Evolutionary conservation across 75 land plant species (phyloP).

Genomic region (Cryptomeria japonica): DNA sequence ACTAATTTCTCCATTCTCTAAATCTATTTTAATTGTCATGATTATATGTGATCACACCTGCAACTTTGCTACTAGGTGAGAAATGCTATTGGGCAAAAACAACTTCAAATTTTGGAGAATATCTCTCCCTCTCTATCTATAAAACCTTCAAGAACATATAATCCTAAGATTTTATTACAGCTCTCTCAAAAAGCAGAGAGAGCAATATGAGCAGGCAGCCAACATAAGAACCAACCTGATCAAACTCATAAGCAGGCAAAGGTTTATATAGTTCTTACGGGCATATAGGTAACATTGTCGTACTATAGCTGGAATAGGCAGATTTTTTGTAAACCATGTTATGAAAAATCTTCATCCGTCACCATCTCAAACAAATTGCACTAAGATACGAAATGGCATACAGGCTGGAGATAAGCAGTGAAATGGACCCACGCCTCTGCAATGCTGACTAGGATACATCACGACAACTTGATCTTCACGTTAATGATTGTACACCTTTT

Average conservation of each 20-base stretch:
- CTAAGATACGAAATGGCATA: neutral
- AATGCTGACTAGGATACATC: neutral
- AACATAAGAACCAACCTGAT: neutral
- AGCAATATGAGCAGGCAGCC: neutral
- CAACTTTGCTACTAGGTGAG: too few relatives aligned
- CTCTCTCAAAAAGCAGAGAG: too few relatives aligned
- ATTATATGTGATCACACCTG: too few relatives aligned
- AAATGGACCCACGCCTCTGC: neutral
- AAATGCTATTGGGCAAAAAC: too few relatives aligned
- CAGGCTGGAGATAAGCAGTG: neutral
- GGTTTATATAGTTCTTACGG: neutral
- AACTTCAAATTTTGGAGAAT: too few relatives aligned
- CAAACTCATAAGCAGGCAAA: neutral
- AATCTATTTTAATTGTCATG: slow-evolving; percentile 5
- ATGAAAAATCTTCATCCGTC: neutral
- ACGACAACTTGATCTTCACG: neutral
- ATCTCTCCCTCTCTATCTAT: too few relatives aligned
- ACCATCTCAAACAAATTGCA: neutral
- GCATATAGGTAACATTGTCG: neutral
- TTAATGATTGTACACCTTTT: neutral
- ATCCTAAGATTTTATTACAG: too few relatives aligned
- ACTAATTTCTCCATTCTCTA: neutral
- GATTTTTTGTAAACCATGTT: neutral
- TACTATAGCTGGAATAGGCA: neutral
- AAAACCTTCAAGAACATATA: too few relatives aligned